Base-by-base conservation (phyloP, 371 early-diverging fungal species). In the Entomophthora muscae region DNA sequence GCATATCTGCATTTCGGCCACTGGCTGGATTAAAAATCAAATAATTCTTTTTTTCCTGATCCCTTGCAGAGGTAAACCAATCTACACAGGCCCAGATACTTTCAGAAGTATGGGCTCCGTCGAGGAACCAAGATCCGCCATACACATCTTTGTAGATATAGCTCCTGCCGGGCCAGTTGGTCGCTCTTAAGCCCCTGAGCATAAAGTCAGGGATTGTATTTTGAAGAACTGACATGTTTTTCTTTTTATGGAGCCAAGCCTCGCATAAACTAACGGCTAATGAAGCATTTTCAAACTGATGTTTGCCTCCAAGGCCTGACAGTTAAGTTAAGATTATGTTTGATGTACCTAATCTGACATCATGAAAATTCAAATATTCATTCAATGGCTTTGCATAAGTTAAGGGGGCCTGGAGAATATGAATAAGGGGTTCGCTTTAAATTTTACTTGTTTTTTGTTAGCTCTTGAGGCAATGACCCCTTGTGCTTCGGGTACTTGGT, bases 31-130 rank as follows among this genome's bases (percentile, higher is more conserved):
- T 93, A 72, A 95, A 96, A 1, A 96, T 71, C 31, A 95, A 70
- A 1, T 86, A 72, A 55, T 78, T 78, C 26, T 71, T 60, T 52
- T 30, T 29, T n/a, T 56, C 17, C 10, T n/a, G 1, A 29, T 32
- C 32, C 22, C 33, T 28, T 32, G 33, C 33, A 31, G 32, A 5
- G 10, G 10, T n/a, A 17, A 57, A 42, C 51, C 53, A 66, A 3
- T 33, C 22, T 29, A 63, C 12, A 52, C 24, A 32, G 42, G 66
- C 87, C n/a, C 74, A 65, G 29, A 92, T 76, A 69, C 90, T 90
- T 69, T 95, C 96, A 5, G 74, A 70, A 0, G 98, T 97, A 68
- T 97, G 98, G 0, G 98, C 98, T 23, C 98, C 98, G 71, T 97
- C 98, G 52, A 93, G 71, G 69, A 77, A 86, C 84, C 87, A 94